Evolutionary conservation across 305 asterid species (phyloP).

Genomic region (Caryopteris hybrid): DNA sequence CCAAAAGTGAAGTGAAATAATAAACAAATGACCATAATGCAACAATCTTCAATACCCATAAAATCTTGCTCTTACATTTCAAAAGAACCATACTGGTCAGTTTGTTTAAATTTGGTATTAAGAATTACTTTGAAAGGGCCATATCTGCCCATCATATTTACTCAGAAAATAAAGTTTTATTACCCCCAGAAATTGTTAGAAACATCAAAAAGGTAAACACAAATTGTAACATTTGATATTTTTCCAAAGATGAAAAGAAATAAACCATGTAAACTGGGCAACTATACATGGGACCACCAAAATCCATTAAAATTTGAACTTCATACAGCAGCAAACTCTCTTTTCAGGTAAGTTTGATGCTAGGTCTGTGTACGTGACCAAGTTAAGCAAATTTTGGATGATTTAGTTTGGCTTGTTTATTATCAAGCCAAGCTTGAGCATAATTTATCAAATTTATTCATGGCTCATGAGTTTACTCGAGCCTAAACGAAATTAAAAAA

Average conservation of each 20-base stretch:
- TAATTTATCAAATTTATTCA: neutral
- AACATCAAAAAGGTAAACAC: neutral
- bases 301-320: neutral
- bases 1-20: neutral
- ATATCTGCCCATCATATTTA: neutral
- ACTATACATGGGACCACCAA: constrained; percentile 1
- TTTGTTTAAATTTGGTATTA: neutral
- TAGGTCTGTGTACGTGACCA: neutral
- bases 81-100: neutral
- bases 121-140: neutral
- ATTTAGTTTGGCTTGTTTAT: neutral
- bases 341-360: neutral
- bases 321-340: neutral
- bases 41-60: neutral
- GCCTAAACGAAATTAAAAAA: neutral
- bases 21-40: neutral
- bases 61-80: neutral
- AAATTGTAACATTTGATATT: neutral
- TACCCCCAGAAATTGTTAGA: neutral
- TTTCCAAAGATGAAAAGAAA: neutral
- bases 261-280: neutral
- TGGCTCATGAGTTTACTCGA: neutral
- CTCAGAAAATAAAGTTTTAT: neutral
- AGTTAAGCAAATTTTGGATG: neutral
- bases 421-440: neutral